Base-by-base conservation (phyloP, 2,329 filamentous ascomycete species). In the Chalaropsis ovoidea region DNA sequence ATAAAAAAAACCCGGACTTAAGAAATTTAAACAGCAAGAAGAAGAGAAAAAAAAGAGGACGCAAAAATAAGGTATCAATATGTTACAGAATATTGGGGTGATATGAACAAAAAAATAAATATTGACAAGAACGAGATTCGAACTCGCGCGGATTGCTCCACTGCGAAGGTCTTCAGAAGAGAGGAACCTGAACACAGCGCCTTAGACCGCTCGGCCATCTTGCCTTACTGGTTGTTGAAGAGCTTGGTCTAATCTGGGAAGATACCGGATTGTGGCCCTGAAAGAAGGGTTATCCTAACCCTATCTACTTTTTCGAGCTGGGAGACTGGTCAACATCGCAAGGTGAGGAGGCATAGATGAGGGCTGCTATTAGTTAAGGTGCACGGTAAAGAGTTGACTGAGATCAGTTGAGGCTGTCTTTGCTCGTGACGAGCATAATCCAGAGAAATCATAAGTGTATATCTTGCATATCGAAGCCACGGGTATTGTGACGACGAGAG, bases 81-180 rank as follows among this genome's bases (percentile, higher is more conserved):
- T 3, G 31, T 31, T 3, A 31, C 6, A 31, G 3, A 31, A 31
- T 31, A 2, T 31, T 31, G 6, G n/a, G n/a, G n/a, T n/a, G 31
- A 31, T 31, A 6, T 31, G 6, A 15, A 15, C 6, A 6, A 24
- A 24, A 42, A 64, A 64, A 64, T 11, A 52, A 72, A 72, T 72
- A 71, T 73, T 72, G 69, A 70, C 69, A 70, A 70, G 70, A 73
- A 73, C 74, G 72, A 71, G 66, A 67, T 67, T 67, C 58, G 63
- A 67, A 67, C 66, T 65, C 66, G 63, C 66, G 65, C 65, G 65
- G 66, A 67, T 67, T 67, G 62, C 66, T 67, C 66, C 66, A 65
- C 66, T 67, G 63, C 63, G 66, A 67, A 67, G 54, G 43, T 19
- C 45, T 35, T 54, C 19, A 19, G 0, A 22, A 54, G 43, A 13